phyloP scores from a whole-genome alignment of 2,329 filamentous ascomycete species.

The Teratosphaeria destructans region DNA sequence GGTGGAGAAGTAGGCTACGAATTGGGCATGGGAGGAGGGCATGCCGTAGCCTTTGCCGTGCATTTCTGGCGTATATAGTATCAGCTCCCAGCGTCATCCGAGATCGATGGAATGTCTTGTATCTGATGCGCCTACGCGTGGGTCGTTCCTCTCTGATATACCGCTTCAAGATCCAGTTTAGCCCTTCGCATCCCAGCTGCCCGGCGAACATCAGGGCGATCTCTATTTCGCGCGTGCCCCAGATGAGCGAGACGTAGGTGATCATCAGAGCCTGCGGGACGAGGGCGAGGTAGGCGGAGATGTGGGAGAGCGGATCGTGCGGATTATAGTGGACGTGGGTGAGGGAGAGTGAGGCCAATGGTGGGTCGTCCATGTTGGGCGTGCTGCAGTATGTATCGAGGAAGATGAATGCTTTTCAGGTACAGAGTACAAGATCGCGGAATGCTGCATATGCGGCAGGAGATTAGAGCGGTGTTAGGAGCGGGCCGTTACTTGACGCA shows the following conservation, averaged over 20 bases:
- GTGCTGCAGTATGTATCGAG: neutral
- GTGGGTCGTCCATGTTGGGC: conserved; percentile 36
- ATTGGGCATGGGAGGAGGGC: conserved; percentile 92
- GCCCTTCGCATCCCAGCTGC: conserved; percentile 79
- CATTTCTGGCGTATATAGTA: conserved; percentile 41
- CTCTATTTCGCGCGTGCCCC: conserved; percentile 84
- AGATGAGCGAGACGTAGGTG: conserved; percentile 80
- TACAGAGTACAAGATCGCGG: neutral
- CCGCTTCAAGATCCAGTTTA: conserved; percentile 85
- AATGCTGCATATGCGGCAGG: neutral
- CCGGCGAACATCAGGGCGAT: conserved; percentile 82
- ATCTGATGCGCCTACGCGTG: conserved; percentile 45
- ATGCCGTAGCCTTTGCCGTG: conserved; percentile 94
- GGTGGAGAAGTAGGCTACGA: conserved; percentile 81
- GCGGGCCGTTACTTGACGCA: neutral
- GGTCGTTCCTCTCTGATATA: conserved; percentile 88
- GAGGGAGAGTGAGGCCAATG: conserved; percentile 79
- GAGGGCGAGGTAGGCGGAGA: conserved; percentile 89
- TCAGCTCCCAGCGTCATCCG: neutral
- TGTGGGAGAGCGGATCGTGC: conserved; percentile 68
- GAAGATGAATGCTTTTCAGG: neutral
- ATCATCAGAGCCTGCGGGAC: conserved; percentile 85
- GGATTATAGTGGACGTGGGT: conserved; percentile 98
- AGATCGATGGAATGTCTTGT: neutral
- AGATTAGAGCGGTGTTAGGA: neutral